Evolutionary conservation across 2,329 filamentous ascomycete species (phyloP), one percentile per base, ranked within the genome.

Genomic region (Xylariaceae sp.): DNA sequence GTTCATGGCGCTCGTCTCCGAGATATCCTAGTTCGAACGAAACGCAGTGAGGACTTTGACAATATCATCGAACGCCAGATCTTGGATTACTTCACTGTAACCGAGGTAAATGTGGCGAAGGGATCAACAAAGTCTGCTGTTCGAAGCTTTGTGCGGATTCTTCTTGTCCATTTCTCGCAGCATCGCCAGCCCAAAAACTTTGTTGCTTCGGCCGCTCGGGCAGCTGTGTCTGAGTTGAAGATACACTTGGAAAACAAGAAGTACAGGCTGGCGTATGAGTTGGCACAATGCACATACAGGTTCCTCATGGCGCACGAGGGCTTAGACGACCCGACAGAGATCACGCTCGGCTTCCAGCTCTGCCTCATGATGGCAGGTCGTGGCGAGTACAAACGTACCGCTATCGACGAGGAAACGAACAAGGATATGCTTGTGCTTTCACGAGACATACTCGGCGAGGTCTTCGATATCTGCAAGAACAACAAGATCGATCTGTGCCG

Each of bases 381-480:
- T 6, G 51, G 54, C 17, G 40, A 43, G 46, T 55, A 47, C 48
- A 55, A 47, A 43, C 48, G 49, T 5, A 41, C 46, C 3, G n/a
- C 31, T 1, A 14, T 44, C 1, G 50, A 49, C 36, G 46, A 50
- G 16, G 51, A 55, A 28, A 55, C 52, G 12, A 52, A 53, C 16
- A 55, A 57, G 17, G 48, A 33, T 9, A 57, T 57, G 54, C 34
- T 57, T 13, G 51, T 36, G 31, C 52, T 57, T 13, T 57, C 54
- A 2, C 45, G 51, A 2, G 42, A 33, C 18, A 57, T 57, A 9
- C 43, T 57, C 9, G 46, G 45, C 19, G 54, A 57, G 14, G 48
- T 57, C 12, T 57, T 57, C 43, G 54, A 57, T 7, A 57, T 57
- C 13, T 57, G 54, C 54, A 55, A 51, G 48, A 57, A 57, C 12